Evolutionary conservation across 495 filamentous ascomycete species (phyloP).

Genomic region (Aspergillus incahuasiensis): DNA sequence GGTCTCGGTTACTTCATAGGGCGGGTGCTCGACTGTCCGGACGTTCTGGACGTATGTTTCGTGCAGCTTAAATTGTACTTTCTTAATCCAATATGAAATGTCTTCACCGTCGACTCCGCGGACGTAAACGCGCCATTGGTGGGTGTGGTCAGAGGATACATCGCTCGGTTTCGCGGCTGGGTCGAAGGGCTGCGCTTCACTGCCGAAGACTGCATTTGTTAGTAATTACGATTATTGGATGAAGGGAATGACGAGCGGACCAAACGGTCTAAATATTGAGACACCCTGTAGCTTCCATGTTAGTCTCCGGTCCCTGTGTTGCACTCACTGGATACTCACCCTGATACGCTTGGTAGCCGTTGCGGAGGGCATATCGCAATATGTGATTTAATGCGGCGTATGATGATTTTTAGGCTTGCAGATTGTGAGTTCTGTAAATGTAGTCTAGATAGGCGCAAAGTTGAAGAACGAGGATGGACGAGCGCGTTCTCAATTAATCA

Average conservation of each 20-base stretch:
- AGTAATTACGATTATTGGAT: constrained; percentile 8
- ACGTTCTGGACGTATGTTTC: constrained; percentile 87
- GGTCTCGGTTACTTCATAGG: constrained; percentile 85
- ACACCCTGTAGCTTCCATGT: constrained; percentile 48
- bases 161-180: constrained; percentile 59
- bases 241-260: constrained; percentile 23
- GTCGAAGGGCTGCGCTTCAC: constrained; percentile 70
- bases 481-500: neutral
- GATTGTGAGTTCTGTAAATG: neutral
- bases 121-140: constrained; percentile 91
- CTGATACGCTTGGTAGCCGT: constrained; percentile 54
- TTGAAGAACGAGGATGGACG: neutral
- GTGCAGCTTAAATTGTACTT: constrained; percentile 96
- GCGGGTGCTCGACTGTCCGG: constrained; percentile 68
- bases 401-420: neutral
- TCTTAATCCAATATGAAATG: constrained; percentile 91
- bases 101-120: constrained; percentile 78
- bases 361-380: constrained; percentile 48
- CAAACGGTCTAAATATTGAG: constrained; percentile 71
- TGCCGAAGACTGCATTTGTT: constrained; percentile 62
- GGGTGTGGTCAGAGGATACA: constrained; percentile 74
- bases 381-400: neutral
- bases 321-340: constrained; percentile 28
- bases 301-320: constrained; percentile 7
- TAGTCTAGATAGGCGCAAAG: neutral